Evolutionary conservation across 106 monocot species (phyloP).

Genomic region (Chionographis japonica): DNA sequence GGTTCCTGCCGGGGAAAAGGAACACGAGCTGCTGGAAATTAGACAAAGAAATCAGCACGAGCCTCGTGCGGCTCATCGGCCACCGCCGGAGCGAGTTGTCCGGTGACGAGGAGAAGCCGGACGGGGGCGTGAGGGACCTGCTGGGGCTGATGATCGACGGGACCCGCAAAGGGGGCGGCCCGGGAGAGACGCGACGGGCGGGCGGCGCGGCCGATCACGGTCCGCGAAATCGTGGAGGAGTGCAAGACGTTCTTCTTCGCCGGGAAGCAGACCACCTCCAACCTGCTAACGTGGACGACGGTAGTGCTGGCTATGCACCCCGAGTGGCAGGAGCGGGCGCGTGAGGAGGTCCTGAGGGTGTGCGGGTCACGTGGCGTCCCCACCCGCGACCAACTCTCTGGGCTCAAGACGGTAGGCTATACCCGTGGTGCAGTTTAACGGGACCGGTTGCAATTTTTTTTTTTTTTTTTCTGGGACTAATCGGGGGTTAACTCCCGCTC

Average conservation of each 20-base stretch:
- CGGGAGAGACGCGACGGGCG: not conserved
- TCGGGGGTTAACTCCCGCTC: no score
- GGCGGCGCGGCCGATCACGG: slow-evolving; percentile 4
- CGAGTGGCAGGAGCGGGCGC: slow-evolving; percentile 76
- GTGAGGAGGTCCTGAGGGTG: slow-evolving; percentile 62
- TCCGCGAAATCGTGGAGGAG: slow-evolving; percentile 72
- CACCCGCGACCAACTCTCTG: slow-evolving; percentile 55
- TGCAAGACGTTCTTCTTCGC: slow-evolving; percentile 99
- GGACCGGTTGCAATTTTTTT: no score
- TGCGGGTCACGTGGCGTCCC: slow-evolving; percentile 66
- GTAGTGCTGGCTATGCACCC: slow-evolving; percentile 84
- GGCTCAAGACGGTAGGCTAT: slow-evolving; percentile 68
- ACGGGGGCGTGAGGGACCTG: slow-evolving; percentile 37
- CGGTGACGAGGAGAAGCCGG: not conserved
- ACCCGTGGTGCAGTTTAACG: no score
- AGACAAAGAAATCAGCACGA: slow-evolving; percentile 56
- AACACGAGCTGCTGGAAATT: slow-evolving; percentile 64
- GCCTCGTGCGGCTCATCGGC: slow-evolving; percentile 40
- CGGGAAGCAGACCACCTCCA: slow-evolving; percentile 84
- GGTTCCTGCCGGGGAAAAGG: slow-evolving; percentile 68
- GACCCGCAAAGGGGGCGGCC: not conserved
- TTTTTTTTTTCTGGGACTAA: no score
- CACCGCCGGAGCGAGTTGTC: slow-evolving; percentile 25
- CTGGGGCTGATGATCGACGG: slow-evolving; percentile 70
- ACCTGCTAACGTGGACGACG: slow-evolving; percentile 80